Conservation (phyloP, 768 basidiomycete species). For the Mrakia hoshinonis region DNA sequence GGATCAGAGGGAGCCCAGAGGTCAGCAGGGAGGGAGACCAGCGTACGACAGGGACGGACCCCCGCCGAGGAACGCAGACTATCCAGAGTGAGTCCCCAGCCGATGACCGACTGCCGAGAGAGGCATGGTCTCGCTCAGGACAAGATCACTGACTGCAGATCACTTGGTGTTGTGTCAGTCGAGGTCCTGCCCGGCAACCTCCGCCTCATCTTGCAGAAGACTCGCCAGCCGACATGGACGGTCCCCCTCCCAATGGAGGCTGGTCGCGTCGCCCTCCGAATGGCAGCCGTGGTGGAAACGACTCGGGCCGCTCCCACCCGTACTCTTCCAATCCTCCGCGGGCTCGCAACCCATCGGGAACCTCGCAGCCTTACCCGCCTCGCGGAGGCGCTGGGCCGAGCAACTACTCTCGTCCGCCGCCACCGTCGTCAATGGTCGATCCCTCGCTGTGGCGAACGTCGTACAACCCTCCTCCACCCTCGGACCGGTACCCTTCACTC, state of each 20-base stretch:
- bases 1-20: background rate
- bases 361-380: background rate
- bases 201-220: too few species aligned
- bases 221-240: too few species aligned
- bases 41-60: constrained; percentile 1
- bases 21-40: background rate
- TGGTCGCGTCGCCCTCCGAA: too few species aligned
- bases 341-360: background rate
- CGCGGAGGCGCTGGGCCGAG: background rate
- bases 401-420: constrained; percentile 4
- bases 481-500: background rate
- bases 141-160: too few species aligned
- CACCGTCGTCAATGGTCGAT: constrained; percentile 5
- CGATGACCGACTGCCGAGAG: too few species aligned
- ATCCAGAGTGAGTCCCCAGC: background rate
- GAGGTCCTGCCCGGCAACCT: too few species aligned
- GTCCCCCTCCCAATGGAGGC: too few species aligned
- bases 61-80: background rate
- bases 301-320: background rate
- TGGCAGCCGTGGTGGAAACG: background rate
- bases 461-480: constrained; percentile 10
- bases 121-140: too few species aligned
- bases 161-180: too few species aligned
- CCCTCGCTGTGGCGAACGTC: constrained; percentile 1
- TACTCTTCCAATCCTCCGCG: background rate